phyloP scores from a whole-genome alignment of 1,139 yeast species.

The Pichia terricola region DNA sequence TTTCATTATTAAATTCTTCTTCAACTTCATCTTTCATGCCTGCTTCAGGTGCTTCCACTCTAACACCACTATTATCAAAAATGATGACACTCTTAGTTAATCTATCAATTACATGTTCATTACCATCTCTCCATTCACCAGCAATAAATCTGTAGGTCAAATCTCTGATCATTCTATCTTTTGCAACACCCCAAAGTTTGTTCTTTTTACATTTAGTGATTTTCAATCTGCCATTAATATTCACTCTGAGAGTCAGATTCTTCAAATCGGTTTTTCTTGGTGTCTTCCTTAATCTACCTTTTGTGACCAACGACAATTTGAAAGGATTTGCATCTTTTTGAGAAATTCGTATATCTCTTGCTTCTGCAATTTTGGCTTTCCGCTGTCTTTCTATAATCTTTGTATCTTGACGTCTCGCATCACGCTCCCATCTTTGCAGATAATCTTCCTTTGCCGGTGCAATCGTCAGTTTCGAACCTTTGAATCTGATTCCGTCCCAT shows the following conservation, averaged over 20 bases:
- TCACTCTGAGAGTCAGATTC: slow-evolving; percentile 56
- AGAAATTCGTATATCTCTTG: slow-evolving; percentile 28
- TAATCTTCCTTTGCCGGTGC: slow-evolving; percentile 40
- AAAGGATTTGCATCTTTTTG: slow-evolving; percentile 22
- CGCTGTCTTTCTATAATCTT: slow-evolving; percentile 25
- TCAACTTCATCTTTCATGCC: slow-evolving; percentile 16
- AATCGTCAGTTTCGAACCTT: slow-evolving; percentile 59
- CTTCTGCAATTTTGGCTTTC: slow-evolving; percentile 30
- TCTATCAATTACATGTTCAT: slow-evolving; percentile 68
- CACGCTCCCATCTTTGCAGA: slow-evolving; percentile 36
- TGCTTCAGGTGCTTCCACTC: slow-evolving; percentile 23
- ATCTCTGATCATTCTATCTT: slow-evolving; percentile 50
- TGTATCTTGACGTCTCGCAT: slow-evolving; percentile 30
- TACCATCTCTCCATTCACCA: slow-evolving; percentile 78
- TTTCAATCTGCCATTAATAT: slow-evolving; percentile 52
- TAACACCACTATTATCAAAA: slow-evolving; percentile 22
- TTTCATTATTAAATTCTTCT: slow-evolving; percentile 27
- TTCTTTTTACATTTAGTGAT: slow-evolving; percentile 53
- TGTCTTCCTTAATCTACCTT: slow-evolving; percentile 54
- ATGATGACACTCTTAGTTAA: slow-evolving; percentile 19
- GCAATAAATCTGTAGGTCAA: slow-evolving; percentile 51
- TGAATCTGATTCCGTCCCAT: slow-evolving; percentile 62
- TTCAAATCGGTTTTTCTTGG: slow-evolving; percentile 39
- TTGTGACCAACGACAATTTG: slow-evolving; percentile 28
- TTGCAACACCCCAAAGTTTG: slow-evolving; percentile 85